Base-by-base conservation (phyloP, 2,329 filamentous ascomycete genomes). In the Cytospora piceae region DNA sequence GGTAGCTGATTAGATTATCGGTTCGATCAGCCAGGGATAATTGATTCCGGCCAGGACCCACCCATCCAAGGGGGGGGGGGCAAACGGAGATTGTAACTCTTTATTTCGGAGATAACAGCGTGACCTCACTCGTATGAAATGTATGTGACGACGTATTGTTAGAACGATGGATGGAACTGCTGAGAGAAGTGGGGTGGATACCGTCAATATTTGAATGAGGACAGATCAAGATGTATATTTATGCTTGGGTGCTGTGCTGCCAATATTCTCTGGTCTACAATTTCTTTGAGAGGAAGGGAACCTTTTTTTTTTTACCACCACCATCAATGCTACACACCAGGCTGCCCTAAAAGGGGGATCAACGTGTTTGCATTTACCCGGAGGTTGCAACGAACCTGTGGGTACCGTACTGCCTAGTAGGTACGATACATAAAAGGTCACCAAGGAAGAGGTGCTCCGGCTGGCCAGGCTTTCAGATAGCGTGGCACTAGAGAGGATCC, bases 1-100 rank as follows among this genome's bases (percentile, higher is more conserved):
- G 27, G 27, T 20, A 42, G 17, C 39, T 67, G 53, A 37, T 60
- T 63, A 58, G 61, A 64, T 67, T 67, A 62, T 62, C 66, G 58
- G 27, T 32, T 52, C 54, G 46, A 61, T 54, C 52, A 56, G 31
- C 9, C 51, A 54, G 31, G 58, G 58, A 65, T 65, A 57, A 52
- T 56, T 56, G 53, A 24, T 8, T 14, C 53, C 27, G 15, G 27
- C 53, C 20, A 29, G 34, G 53, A 56, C 32, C 53, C 27, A 34
- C 52, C 37, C 34, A 15, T 12, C 24, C 15, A 5, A 12, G 11
- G 12, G 34, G 34, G 34, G 2, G 14, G 34, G 7, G 52, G 4
- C n/a, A 9, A 27, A 29, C 53, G 32, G 53, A 27, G n/a, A 56
- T 31, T 56, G 20, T 15, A 34, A 15, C 27, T 17, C 14, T 31